Base-by-base conservation (phyloP, 2,329 filamentous ascomycete genomes). In the Xylariaceae sp. region DNA sequence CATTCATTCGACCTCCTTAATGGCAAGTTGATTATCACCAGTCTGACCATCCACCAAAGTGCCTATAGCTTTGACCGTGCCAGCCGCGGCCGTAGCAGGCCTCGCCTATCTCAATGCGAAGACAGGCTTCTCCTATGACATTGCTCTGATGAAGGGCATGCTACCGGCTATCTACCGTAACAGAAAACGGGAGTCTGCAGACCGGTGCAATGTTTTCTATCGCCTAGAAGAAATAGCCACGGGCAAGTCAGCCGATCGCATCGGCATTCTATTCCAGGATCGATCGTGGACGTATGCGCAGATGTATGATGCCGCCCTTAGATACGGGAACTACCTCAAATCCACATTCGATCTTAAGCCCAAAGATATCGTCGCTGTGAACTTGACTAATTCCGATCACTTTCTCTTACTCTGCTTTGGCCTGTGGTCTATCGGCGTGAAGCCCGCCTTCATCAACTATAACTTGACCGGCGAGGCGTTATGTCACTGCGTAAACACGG, bases 381-480 rank as follows among this genome's bases (percentile, higher is more conserved):
- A 94, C 72, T 89, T 90, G 66, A 87, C 88, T 74, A 96, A 96
- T 71, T 89, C 85, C 47, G 85, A 90, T n/a, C 80, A 82, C 2
- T 93, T 91, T 68, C 69, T 93, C 34, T 89, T 92, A 70, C 63
- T 95, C 7, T 84, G 87, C 80, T 78, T 92, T 57, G 91, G 87
- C 0, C 74, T 96, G 37, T 96, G 90, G 90, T 85, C 87, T 35
- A 85, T 96, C 60, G 92, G 92, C 9, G 91, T 89, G 0, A 86
- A 86, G 58, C 90, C 91, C 0, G 91, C 91, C 0, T 90, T 94
- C 67, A 88, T 96, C 75, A 96, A 96, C 74, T 93, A 92, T 74
- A 94, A 94, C 70, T 76, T 96, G 53, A 80, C 82, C 0, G 87
- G 86, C 10, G 83, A 87, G 34, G 80, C 90, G 0, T 77, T 96